Evolutionary conservation across 441 rosid species (phyloP), one percentile per base, ranked within the genome.

Genomic region (Pelargonium cotyledonis): DNA sequence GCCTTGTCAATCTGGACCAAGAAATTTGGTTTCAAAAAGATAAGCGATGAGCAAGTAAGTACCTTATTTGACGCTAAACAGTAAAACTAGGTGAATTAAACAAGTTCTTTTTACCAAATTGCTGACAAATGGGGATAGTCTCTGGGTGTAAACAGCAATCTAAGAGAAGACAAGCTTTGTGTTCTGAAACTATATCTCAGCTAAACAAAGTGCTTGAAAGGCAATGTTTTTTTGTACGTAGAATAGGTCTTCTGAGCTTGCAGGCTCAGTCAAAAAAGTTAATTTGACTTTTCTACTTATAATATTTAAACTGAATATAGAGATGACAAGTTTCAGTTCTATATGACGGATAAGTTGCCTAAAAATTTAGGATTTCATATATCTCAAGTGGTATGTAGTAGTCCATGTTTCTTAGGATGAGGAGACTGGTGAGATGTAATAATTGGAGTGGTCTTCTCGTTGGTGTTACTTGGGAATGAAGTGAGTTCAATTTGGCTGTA

Each of bases 1-100:
- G 97, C 98, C 0, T 89, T 90, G 82, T 88, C 89, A 29, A 90
- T 95, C 70, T 95, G 99, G 99, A 92, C 90, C 19, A 88, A 80
- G 73, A 87, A 85, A 78, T 92, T 92, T 74, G 98, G 96, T 65
- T 95, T 95, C 83, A 77, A 81, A 76, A 90, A 80, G 82, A 87
- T 90, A 87, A 75, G 76, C 2, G 90, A 85, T 15, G 91, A 80
- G 65, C 85, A 79, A 76, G 98, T 95, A 80, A 73, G 96, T 76
- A 61, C 16, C 8, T 8, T 67, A 49, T 41, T 35, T 46, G 11
- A 58, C 19, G 41, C 40, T 58, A 58, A 19, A 19, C 11, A 18
- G 47, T 57, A 60, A 68, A 68, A 62, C 65, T 61, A 19, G 15
- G 26, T 62, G 65, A 62, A 62, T 23, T 10, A 9, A 12, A 11